Percentiles rank a stretch among this genome's conserved stretches.
phyloP scores from a whole-genome alignment of 768 basidiomycete genomes.

The Peribolospora kevripleyi region DNA sequence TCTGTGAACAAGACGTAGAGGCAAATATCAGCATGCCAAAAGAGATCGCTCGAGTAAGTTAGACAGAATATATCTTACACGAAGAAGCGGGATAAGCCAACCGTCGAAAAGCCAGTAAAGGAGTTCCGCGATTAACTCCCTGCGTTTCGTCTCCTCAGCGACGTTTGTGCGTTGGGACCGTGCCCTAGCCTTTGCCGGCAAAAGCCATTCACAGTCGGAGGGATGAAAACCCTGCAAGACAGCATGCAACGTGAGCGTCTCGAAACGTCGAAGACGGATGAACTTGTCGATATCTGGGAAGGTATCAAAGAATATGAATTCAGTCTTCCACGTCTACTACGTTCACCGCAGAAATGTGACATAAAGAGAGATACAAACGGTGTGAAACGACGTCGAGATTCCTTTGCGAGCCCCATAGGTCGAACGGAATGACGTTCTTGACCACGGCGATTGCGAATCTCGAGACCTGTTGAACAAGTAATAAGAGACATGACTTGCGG shows the following conservation, averaged over 20 bases:
- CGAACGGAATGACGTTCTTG: conserved; percentile 39
- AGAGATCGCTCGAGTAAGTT: background rate
- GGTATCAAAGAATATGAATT: background rate
- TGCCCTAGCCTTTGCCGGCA: conserved; percentile 14
- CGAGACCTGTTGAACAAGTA: conserved; percentile 30
- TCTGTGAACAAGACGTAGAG: conserved; percentile 26
- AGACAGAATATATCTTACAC: conserved; percentile 26
- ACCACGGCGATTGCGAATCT: conserved; percentile 41
- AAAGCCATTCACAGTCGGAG: conserved; percentile 57
- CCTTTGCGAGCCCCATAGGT: conserved; percentile 46
- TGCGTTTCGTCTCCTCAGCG: conserved; percentile 47
- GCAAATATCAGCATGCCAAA: background rate
- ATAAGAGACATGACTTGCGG: background rate
- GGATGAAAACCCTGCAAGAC: conserved; percentile 52
- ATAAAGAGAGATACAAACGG: conserved; percentile 24
- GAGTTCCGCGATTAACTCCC: conserved; percentile 65
- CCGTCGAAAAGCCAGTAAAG: conserved; percentile 85
- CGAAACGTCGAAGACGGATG: conserved; percentile 51
- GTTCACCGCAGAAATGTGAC: background rate
- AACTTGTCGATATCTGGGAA: conserved; percentile 45
- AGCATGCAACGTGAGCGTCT: conserved; percentile 49
- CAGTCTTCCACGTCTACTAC: background rate
- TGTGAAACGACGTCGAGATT: conserved; percentile 39
- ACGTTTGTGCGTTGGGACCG: conserved; percentile 24
- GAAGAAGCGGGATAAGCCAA: conserved; percentile 52